Percentiles rank a stretch among this genome's conserved stretches.
Conservation (phyloP, 768 basidiomycete species). For the Neoboletus brunneissimus region DNA sequence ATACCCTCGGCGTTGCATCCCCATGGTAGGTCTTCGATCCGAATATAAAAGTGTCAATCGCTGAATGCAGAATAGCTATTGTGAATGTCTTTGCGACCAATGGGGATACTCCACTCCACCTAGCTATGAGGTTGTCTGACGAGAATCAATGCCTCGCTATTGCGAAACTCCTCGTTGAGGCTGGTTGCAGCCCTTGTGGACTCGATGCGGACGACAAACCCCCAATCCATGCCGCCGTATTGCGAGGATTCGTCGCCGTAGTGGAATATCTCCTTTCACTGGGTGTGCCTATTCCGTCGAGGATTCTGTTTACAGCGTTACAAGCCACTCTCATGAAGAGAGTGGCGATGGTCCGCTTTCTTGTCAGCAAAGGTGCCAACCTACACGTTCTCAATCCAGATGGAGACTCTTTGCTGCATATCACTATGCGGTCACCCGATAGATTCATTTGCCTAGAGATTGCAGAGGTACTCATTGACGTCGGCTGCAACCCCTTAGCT, state of each 20-base stretch:
- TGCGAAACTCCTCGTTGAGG: not conserved
- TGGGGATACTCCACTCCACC: constrained; percentile 8
- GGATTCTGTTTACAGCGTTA: not conserved
- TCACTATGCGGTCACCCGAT: not conserved
- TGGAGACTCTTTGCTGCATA: constrained; percentile 2
- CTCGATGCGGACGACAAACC: not conserved
- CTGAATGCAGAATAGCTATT: not conserved
- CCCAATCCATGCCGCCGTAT: not conserved
- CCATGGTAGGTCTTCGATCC: not conserved
- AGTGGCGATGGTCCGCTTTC: not conserved
- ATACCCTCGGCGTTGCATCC: not conserved
- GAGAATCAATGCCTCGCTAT: constrained; percentile 2
- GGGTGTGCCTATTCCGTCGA: not conserved
- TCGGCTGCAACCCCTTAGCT: not conserved
- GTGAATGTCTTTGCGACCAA: not conserved
- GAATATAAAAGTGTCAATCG: rapidly evolving
- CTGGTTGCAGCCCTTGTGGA: not conserved
- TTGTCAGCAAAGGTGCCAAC: constrained; percentile 1
- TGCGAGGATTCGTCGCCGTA: not conserved
- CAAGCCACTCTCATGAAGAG: not conserved
- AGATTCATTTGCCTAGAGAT: not conserved
- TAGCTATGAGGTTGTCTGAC: not conserved
- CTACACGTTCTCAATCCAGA: not conserved
- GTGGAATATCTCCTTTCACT: not conserved
- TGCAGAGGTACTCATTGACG: not conserved